Evolutionary conservation across 768 basidiomycete species (phyloP).

Genomic region (Chalciporus sphaerocephalus): DNA sequence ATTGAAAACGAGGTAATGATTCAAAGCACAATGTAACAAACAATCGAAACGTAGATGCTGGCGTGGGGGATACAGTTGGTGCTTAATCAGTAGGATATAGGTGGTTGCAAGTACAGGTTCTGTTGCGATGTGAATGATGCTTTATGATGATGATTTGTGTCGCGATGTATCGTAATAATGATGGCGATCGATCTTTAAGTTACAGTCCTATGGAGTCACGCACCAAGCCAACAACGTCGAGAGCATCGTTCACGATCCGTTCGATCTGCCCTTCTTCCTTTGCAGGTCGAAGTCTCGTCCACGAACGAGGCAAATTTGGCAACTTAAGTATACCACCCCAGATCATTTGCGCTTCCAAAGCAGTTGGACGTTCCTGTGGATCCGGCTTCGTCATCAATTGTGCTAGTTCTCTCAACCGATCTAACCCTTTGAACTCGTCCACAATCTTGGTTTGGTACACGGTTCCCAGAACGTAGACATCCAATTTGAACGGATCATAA

Average conservation of each 20-base stretch:
- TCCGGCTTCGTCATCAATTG: not conserved
- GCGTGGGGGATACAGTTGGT: not conserved
- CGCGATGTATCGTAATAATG: not conserved
- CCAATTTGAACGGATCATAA: constrained; percentile 26
- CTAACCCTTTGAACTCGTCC: not conserved
- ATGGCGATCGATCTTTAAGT: not conserved
- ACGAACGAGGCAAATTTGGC: not conserved
- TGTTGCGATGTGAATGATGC: not conserved
- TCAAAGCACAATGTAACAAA: no score
- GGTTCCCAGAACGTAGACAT: constrained; percentile 25
- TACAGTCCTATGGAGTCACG: not conserved
- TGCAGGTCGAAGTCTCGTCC: not conserved
- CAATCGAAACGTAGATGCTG: not conserved
- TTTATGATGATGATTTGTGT: not conserved
- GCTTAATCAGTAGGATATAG: not conserved
- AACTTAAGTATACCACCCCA: not conserved
- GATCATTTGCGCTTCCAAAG: not conserved
- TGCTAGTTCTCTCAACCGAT: not conserved
- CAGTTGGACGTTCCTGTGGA: not conserved
- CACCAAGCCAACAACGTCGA: not conserved
- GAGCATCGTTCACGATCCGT: not conserved
- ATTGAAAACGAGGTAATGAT: no score
- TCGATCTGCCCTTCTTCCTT: not conserved
- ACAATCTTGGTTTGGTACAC: constrained; percentile 13
- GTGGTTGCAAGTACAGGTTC: no score